phyloP scores from a whole-genome alignment of 495 filamentous ascomycete species.

The Chaetomium cochliodes region DNA sequence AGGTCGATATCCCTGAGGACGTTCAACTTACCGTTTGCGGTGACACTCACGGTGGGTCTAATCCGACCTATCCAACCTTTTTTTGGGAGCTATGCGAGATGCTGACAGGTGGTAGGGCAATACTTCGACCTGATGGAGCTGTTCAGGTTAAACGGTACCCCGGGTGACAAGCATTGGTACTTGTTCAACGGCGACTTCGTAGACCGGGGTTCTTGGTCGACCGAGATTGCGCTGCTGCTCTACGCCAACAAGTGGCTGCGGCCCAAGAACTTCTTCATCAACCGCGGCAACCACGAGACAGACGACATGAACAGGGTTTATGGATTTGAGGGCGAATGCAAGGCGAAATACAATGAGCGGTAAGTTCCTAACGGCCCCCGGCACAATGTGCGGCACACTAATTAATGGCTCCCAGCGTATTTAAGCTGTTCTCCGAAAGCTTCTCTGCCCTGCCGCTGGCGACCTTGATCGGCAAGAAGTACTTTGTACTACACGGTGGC shows the following conservation, averaged over 20 bases:
- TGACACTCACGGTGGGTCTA: slow-evolving; percentile 81
- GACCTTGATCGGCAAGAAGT: slow-evolving; percentile 88
- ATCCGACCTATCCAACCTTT: neutral
- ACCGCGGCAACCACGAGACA: slow-evolving; percentile 98
- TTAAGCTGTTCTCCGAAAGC: slow-evolving; percentile 97
- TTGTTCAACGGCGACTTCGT: slow-evolving; percentile 99
- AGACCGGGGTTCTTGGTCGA: slow-evolving; percentile 95
- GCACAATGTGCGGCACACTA: slow-evolving; percentile 15
- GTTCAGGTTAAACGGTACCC: slow-evolving; percentile 86
- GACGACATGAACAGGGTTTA: slow-evolving; percentile 99
- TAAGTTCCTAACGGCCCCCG: slow-evolving; percentile 22
- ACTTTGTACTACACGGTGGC: slow-evolving; percentile 90
- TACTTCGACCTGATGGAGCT: slow-evolving; percentile 96
- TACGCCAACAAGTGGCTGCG: slow-evolving; percentile 97
- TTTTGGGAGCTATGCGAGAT: neutral
- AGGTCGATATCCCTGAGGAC: slow-evolving; percentile 76
- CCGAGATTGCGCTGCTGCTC: slow-evolving; percentile 87
- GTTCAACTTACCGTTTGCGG: slow-evolving; percentile 89
- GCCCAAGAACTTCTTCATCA: slow-evolving; percentile 86
- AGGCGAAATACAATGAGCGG: slow-evolving; percentile 94
- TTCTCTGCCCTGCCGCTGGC: slow-evolving; percentile 94
- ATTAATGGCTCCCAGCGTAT: slow-evolving; percentile 50
- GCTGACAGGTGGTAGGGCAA: slow-evolving; percentile 62
- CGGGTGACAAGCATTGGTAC: slow-evolving; percentile 80
- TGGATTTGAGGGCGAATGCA: slow-evolving; percentile 97